Percentiles rank a stretch among this genome's conserved stretches.
phyloP scores from a whole-genome alignment of 805 yeast species.

The Yamadazyma akitaensis region DNA sequence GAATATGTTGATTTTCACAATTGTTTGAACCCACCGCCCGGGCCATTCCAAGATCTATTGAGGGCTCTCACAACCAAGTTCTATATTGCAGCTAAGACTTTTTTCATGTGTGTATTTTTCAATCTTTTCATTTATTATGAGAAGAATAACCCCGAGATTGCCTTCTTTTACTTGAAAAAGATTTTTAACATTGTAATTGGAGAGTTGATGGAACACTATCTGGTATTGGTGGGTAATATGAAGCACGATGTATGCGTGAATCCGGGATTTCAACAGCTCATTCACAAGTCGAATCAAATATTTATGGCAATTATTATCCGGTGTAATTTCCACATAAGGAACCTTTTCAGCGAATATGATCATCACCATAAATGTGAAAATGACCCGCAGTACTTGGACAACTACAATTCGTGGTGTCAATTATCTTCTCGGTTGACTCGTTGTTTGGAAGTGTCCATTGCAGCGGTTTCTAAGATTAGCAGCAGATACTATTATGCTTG shows the following conservation, averaged over 20 bases:
- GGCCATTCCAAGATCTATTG: constrained; percentile 7
- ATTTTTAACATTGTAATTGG: constrained; percentile 24
- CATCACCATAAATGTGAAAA: constrained; percentile 19
- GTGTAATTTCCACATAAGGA: constrained; percentile 27
- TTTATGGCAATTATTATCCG: constrained; percentile 28
- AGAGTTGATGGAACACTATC: constrained; percentile 36
- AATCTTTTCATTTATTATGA: constrained; percentile 43
- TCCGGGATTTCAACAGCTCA: constrained; percentile 30
- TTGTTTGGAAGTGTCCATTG: constrained; percentile 29
- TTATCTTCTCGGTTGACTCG: constrained; percentile 23
- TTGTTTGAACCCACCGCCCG: constrained; percentile 15
- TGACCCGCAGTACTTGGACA: constrained; percentile 16
- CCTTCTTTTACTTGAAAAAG: constrained; percentile 38
- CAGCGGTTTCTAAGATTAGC: constrained; percentile 35
- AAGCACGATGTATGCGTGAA: constrained; percentile 39
- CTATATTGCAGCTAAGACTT: constrained; percentile 27
- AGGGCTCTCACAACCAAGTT: constrained; percentile 22
- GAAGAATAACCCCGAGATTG: constrained; percentile 27
- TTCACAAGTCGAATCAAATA: constrained; percentile 31
- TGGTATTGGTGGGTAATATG: constrained; percentile 27
- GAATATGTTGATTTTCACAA: constrained; percentile 27
- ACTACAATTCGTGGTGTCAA: constrained; percentile 19
- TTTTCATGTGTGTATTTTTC: constrained; percentile 38
- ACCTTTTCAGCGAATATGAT: constrained; percentile 18
- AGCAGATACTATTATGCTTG: constrained; percentile 39